Conservation (phyloP, 2,329 filamentous ascomycete species). For the Aspergillus sp. region DNA sequence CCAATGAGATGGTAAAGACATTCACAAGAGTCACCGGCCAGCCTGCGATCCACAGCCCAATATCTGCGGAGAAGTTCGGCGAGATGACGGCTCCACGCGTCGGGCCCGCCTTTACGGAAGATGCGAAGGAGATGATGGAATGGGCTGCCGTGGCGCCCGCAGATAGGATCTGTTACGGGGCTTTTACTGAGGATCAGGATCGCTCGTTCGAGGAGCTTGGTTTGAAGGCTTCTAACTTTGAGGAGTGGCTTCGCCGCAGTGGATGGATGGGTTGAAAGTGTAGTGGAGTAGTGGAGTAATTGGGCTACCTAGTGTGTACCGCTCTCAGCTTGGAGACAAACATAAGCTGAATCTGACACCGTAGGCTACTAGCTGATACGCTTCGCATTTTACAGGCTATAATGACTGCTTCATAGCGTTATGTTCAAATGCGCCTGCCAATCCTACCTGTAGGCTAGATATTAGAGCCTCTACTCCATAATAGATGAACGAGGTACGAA, state of each 20-base stretch:
- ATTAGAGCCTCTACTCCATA: too few species aligned
- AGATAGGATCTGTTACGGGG: constrained; percentile 20
- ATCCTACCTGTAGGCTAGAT: too few species aligned
- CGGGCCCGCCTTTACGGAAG: constrained; percentile 13
- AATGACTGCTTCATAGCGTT: too few species aligned
- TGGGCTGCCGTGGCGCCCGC: constrained; percentile 16
- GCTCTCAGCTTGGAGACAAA: too few species aligned
- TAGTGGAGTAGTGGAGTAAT: neutral
- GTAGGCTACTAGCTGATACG: too few species aligned
- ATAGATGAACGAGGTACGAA: too few species aligned
- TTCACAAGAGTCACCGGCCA: constrained; percentile 11
- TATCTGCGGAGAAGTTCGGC: constrained; percentile 14
- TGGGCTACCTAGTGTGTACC: neutral
- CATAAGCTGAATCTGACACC: too few species aligned
- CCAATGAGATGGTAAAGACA: constrained; percentile 7
- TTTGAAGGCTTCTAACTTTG: constrained; percentile 16
- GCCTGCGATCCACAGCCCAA: constrained; percentile 10
- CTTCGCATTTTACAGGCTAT: too few species aligned
- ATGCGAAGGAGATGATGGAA: constrained; percentile 22
- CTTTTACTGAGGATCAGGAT: constrained; percentile 11
- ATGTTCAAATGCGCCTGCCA: too few species aligned
- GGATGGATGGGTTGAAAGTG: constrained; percentile 10
- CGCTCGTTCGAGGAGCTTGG: constrained; percentile 14
- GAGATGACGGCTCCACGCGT: constrained; percentile 4
- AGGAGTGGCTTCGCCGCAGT: constrained; percentile 16